Percentiles rank a stretch among this genome's conserved stretches.
Conservation (phyloP, 371 early-diverging fungal genomes). For the Sporodiniella umbellata region DNA sequence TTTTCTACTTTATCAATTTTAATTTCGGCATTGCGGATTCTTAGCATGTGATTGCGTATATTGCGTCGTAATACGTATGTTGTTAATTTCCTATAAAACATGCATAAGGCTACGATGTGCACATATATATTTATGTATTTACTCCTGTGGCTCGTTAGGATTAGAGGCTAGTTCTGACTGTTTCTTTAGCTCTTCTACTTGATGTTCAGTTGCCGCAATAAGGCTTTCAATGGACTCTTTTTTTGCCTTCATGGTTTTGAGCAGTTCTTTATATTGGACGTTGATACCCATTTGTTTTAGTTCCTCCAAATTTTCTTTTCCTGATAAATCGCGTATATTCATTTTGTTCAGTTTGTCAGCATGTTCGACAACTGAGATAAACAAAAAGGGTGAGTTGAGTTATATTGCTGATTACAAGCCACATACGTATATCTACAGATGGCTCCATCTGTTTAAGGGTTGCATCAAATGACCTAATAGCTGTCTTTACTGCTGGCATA, state of each 20-base stretch:
- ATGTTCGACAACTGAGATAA: not conserved
- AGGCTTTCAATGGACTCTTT: not conserved
- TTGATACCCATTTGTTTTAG: not conserved
- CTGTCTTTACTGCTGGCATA: not conserved
- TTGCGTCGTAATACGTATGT: slow-evolving; percentile 11
- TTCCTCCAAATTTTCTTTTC: not conserved
- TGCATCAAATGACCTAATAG: not conserved
- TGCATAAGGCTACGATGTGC: not conserved
- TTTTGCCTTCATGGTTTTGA: not conserved
- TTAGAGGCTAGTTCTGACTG: not conserved
- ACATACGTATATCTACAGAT: not conserved
- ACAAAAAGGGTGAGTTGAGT: not conserved
- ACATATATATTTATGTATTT: not conserved
- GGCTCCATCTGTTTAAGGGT: not conserved
- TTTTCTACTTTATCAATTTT: not conserved
- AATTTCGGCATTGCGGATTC: not conserved
- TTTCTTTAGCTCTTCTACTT: not conserved
- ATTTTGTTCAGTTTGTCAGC: not conserved
- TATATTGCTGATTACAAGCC: not conserved
- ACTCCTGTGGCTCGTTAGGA: not conserved
- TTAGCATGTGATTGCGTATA: slow-evolving; percentile 10
- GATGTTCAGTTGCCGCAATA: not conserved
- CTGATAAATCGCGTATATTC: not conserved
- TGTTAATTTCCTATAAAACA: slow-evolving; percentile 4
- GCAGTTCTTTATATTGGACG: not conserved